Evolutionary conservation across 2,329 filamentous ascomycete genomes (phyloP), one percentile per base, ranked within the genome.

Genomic region (Aspergillus amoenus): DNA sequence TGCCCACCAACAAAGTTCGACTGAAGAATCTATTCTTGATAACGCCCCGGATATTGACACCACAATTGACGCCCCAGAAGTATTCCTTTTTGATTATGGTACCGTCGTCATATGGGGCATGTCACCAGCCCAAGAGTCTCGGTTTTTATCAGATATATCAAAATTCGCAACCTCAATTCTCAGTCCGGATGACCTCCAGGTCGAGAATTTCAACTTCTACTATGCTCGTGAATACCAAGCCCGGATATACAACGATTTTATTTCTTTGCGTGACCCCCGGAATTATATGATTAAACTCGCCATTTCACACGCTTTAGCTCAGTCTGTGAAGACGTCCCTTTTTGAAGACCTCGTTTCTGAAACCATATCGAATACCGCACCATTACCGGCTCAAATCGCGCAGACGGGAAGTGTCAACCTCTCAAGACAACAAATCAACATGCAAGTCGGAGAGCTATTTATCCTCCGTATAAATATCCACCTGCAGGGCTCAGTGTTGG

Each of bases 101-200:
- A 96, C 96, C 2, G 91, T 97, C 5, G 94, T 99, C 13, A 92
- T 97, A 71, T 99, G 94, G 94, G 94, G 94, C 65, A 97, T 99
- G 94, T 88, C 90, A 0, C 81, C 89, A n/a, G 82, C 85, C 30
- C 89, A 99, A 66, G 94, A 99, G 77, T 88, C 90, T 64, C 86
- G 90, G 40, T 96, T 99, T 70, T 79, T 99, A 15, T 94, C 94
- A 66, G 93, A 99, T 68, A 89, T 99, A 60, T 86, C 91, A 56
- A 96, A 94, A 70, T 99, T 97, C 66, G 94, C 97, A 74, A 84
- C 87, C 41, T 93, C 96, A 71, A 96, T 96, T 73, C 82, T 97
- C 48, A 87, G 87, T 24, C 85, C 88, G 11, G 93, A 96, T 69
- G 91, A 96, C 66, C 88, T 96, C 30, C 93, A 99, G 77, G 91